Percentiles rank a stretch among this genome's conserved stretches.
Evolutionary conservation across 169 alveolate species (phyloP).

Genomic region (Plasmodium sp.): DNA sequence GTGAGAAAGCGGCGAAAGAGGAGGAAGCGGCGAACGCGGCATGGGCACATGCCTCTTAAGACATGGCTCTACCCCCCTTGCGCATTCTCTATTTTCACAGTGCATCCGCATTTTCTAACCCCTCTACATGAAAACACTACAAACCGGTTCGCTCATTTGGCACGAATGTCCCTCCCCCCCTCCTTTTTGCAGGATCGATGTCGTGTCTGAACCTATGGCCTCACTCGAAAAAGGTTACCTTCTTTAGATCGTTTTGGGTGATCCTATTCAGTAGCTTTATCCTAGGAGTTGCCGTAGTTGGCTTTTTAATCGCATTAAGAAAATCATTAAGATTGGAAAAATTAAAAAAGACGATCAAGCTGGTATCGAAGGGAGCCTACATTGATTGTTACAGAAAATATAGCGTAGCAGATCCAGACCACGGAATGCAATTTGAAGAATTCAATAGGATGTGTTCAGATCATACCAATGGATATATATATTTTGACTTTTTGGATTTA

Average conservation of each 20-base stretch:
- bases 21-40: neutral
- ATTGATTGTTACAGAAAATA: constrained; percentile 90
- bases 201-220: constrained; percentile 71
- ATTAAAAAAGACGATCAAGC: constrained; percentile 86
- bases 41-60: neutral
- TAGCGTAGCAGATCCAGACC: constrained; percentile 91
- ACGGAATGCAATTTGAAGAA: constrained; percentile 93
- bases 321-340: constrained; percentile 90
- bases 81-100: neutral
- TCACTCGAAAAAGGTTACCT: constrained; percentile 68
- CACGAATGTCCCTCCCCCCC: neutral
- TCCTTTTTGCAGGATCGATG: constrained; percentile 27
- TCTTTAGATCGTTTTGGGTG: constrained; percentile 79
- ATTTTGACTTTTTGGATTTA: constrained; percentile 90
- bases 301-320: constrained; percentile 89
- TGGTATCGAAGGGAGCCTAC: constrained; percentile 88
- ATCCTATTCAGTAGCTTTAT: constrained; percentile 79
- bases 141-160: neutral
- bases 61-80: neutral
- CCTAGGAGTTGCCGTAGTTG: constrained; percentile 87
- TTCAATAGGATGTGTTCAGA: constrained; percentile 92
- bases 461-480: constrained; percentile 89
- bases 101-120: neutral
- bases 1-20: constrained; percentile 23
- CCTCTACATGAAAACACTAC: neutral